Base-by-base conservation (phyloP, 805 yeast genomes). In the Monosporozyma aerobia region DNA sequence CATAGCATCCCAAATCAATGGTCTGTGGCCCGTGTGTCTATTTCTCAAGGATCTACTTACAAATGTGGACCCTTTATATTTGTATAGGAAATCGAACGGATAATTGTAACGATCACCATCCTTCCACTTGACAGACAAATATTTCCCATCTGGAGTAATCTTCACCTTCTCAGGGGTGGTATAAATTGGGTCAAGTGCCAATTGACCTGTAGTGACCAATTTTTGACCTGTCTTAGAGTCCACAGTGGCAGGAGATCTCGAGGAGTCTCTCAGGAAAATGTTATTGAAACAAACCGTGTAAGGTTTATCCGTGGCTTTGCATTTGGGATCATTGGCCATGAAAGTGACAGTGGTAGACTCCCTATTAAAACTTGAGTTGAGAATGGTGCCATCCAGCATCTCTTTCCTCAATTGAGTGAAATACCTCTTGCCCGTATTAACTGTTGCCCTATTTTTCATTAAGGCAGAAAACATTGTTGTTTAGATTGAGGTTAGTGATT, bases 261-360 rank as follows among this genome's bases (percentile, higher is more conserved):
- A 82, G 0, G 88, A 74, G 60, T 86, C 95, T 60, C 92, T 74
- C 19, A 87, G 70, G 58, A 86, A 84, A 1, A 77, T 67, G 49
- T 77, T 79, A 58, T 71, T 76, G 63, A 71, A 78, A 30, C 71
- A 64, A 30, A 75, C 70, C 10, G 64, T 57, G 23, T 59, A 56
- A 16, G 64, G 62, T 27, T 54, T 56, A 29, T 52, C 45, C 9
- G 5, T 29, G 1, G 44, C 14, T 22, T 41, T 30, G 25, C 50
- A 3, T 13, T 22, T 43, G 14, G 55, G 45, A 43, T 60, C 62
- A 25, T 56, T 50, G 5, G 54, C 52, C 13, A 51, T 51, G 35
- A 62, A 62, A 0, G 65, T 60, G 23, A 63, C 52, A 6, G 63
- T 61, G 5, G 64, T 63, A 2, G 64, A 61, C 5, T 60, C 61